A percentile compares a stretch with the other conserved stretches of the same genome.
Evolutionary conservation across 2,329 filamentous ascomycete genomes (phyloP).

Genomic region (Onygena corvina): DNA sequence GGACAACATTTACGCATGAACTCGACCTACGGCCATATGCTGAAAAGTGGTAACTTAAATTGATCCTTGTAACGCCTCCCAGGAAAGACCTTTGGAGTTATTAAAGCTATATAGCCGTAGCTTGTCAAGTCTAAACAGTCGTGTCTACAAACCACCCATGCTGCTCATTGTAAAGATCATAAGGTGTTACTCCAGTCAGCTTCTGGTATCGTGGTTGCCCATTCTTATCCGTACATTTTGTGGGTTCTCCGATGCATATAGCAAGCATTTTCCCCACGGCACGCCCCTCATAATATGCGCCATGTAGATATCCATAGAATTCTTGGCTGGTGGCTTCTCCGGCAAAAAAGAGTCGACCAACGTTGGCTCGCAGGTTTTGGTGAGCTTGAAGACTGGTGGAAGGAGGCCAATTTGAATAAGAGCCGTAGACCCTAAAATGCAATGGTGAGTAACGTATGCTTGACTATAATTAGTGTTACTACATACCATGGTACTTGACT

Average conservation of each 20-base stretch:
- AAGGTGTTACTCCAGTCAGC: slow-evolving; percentile 4
- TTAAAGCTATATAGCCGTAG: too few species aligned
- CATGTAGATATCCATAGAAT: slow-evolving; percentile 56
- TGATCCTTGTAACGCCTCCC: too few species aligned
- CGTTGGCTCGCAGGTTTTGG: slow-evolving; percentile 55
- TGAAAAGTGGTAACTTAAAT: slow-evolving; percentile 58
- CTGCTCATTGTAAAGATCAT: slow-evolving; percentile 2
- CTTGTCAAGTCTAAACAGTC: background rate
- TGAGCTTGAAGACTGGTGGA: slow-evolving; percentile 53
- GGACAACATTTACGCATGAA: slow-evolving; percentile 69
- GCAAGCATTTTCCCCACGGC: slow-evolving; percentile 31
- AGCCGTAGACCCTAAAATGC: slow-evolving; percentile 38
- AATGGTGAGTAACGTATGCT: background rate
- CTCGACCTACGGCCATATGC: slow-evolving; percentile 67
- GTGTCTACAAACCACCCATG: background rate
- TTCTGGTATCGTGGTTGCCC: background rate
- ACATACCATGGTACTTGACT: slow-evolving; percentile 34
- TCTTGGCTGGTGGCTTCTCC: slow-evolving; percentile 52
- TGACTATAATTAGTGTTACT: background rate
- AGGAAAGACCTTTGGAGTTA: too few species aligned
- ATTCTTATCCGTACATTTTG: slow-evolving; percentile 4
- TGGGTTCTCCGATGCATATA: background rate
- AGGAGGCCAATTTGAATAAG: slow-evolving; percentile 56
- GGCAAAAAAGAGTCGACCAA: slow-evolving; percentile 50
- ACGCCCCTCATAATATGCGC: slow-evolving; percentile 47